Percentiles rank a stretch among this genome's conserved stretches.
Conservation (phyloP, 345 rosid genomes). For the Pistacia vera region DNA sequence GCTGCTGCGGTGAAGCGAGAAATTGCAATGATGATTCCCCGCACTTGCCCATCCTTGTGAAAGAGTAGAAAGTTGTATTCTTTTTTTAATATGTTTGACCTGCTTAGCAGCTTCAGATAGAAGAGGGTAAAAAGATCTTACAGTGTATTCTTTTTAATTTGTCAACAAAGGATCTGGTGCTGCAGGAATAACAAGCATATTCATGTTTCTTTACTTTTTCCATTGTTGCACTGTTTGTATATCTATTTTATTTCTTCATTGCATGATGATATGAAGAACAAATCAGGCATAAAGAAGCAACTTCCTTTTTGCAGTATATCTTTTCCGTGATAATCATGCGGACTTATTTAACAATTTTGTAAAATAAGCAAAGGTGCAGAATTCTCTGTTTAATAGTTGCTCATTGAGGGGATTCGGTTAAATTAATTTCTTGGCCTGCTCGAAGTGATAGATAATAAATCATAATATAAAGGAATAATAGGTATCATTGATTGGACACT, state of each 20-base stretch:
- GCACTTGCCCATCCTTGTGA: constrained; percentile 6
- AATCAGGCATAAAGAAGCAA: neutral
- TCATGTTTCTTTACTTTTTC: neutral
- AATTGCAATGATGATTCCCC: constrained; percentile 11
- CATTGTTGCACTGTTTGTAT: neutral
- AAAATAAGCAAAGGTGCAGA: neutral
- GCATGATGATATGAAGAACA: neutral
- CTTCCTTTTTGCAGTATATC: too few relatives aligned
- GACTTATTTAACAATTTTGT: too few relatives aligned
- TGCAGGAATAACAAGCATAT: constrained; percentile 13
- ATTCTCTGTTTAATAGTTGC: neutral
- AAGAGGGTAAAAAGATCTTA: constrained; percentile 9
- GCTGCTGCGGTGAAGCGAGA: constrained; percentile 20
- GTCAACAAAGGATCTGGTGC: constrained; percentile 22
- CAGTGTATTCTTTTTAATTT: constrained; percentile 11
- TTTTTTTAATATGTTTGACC: constrained; percentile 10
- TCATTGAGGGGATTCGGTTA: too few relatives aligned
- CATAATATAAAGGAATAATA: too few relatives aligned
- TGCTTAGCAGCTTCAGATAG: constrained; percentile 14
- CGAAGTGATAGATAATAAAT: too few relatives aligned
- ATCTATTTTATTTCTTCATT: neutral
- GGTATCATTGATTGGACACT: too few relatives aligned
- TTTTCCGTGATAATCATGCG: too few relatives aligned
- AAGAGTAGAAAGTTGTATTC: constrained; percentile 5
- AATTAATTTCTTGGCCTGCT: too few relatives aligned